Conservation (phyloP, 495 filamentous ascomycete genomes). For the Aspergillus baeticus region DNA sequence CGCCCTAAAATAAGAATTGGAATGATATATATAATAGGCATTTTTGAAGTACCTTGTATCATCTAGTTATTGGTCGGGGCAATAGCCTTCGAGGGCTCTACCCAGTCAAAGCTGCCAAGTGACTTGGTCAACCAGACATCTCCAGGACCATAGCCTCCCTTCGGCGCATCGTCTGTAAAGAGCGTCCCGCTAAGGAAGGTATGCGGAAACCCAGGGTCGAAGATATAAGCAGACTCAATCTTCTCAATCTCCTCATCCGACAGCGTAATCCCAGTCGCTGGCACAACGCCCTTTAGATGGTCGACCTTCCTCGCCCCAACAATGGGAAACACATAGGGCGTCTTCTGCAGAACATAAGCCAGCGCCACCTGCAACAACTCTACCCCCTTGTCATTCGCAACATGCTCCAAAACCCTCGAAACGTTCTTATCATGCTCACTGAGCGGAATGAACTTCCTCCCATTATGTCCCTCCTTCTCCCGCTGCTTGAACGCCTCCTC, state of each 20-base stretch:
- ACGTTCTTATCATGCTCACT: constrained; percentile 50
- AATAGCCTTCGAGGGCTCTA: too few species aligned
- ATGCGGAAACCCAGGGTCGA: constrained; percentile 15
- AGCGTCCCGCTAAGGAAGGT: constrained; percentile 20
- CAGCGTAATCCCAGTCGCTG: not conserved
- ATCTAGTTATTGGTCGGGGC: too few species aligned
- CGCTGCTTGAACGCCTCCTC: constrained; percentile 20
- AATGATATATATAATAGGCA: too few species aligned
- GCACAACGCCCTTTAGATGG: constrained; percentile 64
- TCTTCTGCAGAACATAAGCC: constrained; percentile 54
- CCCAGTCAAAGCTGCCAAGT: too few species aligned
- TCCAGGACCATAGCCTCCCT: too few species aligned
- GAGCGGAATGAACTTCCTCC: constrained; percentile 30
- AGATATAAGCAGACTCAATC: constrained; percentile 9
- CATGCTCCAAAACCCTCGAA: constrained; percentile 53
- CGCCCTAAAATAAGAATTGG: too few species aligned
- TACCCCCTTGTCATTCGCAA: constrained; percentile 54
- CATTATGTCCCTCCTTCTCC: constrained; percentile 31
- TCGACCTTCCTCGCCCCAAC: constrained; percentile 64
- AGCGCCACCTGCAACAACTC: constrained; percentile 44
- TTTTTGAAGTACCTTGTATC: too few species aligned
- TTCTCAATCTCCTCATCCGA: constrained; percentile 6
- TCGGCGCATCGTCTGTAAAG: too few species aligned
- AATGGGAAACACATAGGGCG: constrained; percentile 72
- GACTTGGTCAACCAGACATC: too few species aligned